These are phyloP conservation scores for Trichophyton mentagrophytes DNA, from an alignment of 2,329 filamentous ascomycete genomes.

Conservation along the genomic window DNA sequence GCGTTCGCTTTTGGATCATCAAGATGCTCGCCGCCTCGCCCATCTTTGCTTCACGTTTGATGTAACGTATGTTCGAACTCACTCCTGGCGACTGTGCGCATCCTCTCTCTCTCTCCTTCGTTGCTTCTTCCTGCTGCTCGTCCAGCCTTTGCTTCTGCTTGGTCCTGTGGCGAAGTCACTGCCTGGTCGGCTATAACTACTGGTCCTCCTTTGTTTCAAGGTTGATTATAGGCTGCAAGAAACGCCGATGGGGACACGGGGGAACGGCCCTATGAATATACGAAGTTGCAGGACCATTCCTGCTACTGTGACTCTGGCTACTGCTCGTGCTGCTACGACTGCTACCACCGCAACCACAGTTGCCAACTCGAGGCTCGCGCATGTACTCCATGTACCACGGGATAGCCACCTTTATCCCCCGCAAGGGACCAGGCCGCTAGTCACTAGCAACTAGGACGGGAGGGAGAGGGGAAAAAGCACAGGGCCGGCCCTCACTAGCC, in stretches of 20 bases:
- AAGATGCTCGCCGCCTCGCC: not conserved
- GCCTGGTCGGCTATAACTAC: not conserved
- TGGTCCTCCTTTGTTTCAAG: not conserved
- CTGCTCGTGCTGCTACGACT: not conserved
- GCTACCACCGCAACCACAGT: not conserved
- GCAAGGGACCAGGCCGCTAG: not conserved
- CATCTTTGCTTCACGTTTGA: not conserved
- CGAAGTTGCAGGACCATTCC: not conserved
- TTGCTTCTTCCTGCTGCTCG: not conserved
- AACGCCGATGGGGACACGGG: not conserved
- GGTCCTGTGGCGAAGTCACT: not conserved
- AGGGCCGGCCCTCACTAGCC: not conserved
- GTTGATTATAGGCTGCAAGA: not conserved
- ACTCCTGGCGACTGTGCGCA: not conserved
- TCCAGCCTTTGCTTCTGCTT: too few relatives aligned
- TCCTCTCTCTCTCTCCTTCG: not conserved
- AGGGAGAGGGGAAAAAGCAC: not conserved
- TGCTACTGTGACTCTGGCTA: not conserved
- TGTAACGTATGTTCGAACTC: not conserved
- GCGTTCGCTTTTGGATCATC: not conserved
- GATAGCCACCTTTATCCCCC: not conserved
- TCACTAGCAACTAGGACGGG: not conserved
- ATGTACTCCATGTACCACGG: not conserved
- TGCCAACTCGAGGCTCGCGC: not conserved
- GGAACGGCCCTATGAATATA: not conserved